Base-by-base conservation (phyloP, 257 asterid genomes). In the Nyctanthes arbortristis region DNA sequence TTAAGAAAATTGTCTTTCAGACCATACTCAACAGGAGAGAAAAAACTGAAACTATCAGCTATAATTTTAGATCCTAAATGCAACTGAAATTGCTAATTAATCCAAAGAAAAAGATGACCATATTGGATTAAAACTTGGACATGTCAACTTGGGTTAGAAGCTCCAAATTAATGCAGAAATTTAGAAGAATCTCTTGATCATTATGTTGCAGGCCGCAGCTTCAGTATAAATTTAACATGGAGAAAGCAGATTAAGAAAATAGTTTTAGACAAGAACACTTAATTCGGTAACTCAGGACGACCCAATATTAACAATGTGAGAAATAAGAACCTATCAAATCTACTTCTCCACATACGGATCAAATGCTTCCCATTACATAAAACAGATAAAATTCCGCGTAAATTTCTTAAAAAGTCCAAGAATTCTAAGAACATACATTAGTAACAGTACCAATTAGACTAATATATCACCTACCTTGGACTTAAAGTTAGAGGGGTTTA, bases 401-500 rank as follows among this genome's bases (percentile, higher is more conserved):
- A 63, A 36, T 14, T 56, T 28, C 18, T 7, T 40, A 13, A 14
- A n/a, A 7, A 32, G 14, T 4, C 0, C 1, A 34, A 31, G 18
- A 49, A 24, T 18, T 4, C 43, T 1, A 27, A 3, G 4, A 22
- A 39, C 30, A 18, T 27, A 47, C 28, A 71, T 37, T 28, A 32
- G 13, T 36, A 67, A 45, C 31, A 4, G 49, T 22, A 40, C 49
- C 4, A 29, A 29, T 45, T 22, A 18, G 6, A 22, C 12, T 35
- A 27, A 6, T 27, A 2, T n/a, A 1, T 20, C 13, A 12, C 8
- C 31, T 71, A 94, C 99, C 96, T 94, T 94, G 69, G 99, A 89
- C 80, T 94, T 89, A 84, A 94, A 91, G 73, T 91, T 91, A 79
- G 88, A 85, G 4, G 96, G 92, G 75, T 73, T 94, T 30, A 94